Percentiles rank a stretch among this genome's conserved stretches.
Conservation (phyloP, 257 asterid species). For the Pogostemon cablin region DNA sequence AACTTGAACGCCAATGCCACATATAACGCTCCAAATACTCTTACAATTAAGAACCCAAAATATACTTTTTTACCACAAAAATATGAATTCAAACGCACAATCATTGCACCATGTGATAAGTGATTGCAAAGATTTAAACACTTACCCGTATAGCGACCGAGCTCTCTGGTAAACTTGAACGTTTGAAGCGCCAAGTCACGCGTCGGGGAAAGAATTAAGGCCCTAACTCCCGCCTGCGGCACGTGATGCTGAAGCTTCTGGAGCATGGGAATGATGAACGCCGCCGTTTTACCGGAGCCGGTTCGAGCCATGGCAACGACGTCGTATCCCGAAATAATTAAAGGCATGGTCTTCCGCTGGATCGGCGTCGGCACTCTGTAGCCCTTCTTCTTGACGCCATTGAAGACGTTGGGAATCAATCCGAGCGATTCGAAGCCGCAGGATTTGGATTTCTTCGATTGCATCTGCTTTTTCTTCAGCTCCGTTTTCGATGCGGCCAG, state of each 20-base stretch:
- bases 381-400: slow-evolving; percentile 83
- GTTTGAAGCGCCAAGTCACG: slow-evolving; percentile 98
- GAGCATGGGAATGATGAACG: slow-evolving; percentile 89
- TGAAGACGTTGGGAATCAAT: slow-evolving; percentile 59
- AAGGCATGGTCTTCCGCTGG: slow-evolving; percentile 90
- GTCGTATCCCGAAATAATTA: slow-evolving; percentile 70
- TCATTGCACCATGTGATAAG: not conserved
- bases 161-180: slow-evolving; percentile 70
- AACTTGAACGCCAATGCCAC: not conserved
- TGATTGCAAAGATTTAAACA: not conserved
- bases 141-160: slow-evolving; percentile 83
- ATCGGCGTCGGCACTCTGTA: slow-evolving; percentile 94
- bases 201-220: slow-evolving; percentile 85
- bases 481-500: slow-evolving; percentile 67
- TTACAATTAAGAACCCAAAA: not conserved
- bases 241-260: slow-evolving; percentile 86
- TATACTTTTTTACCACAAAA: not conserved
- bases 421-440: slow-evolving; percentile 91
- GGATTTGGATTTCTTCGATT: slow-evolving; percentile 76
- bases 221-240: slow-evolving; percentile 91
- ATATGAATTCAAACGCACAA: not conserved
- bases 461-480: slow-evolving; percentile 51
- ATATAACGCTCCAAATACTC: not conserved
- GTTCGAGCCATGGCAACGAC: slow-evolving; percentile 99
- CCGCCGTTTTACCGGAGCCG: slow-evolving; percentile 96